These are phyloP conservation scores for Eremochloa ophiuroides DNA, from an alignment of 176 grass and related monocot species.

Conservation along the genomic window DNA sequence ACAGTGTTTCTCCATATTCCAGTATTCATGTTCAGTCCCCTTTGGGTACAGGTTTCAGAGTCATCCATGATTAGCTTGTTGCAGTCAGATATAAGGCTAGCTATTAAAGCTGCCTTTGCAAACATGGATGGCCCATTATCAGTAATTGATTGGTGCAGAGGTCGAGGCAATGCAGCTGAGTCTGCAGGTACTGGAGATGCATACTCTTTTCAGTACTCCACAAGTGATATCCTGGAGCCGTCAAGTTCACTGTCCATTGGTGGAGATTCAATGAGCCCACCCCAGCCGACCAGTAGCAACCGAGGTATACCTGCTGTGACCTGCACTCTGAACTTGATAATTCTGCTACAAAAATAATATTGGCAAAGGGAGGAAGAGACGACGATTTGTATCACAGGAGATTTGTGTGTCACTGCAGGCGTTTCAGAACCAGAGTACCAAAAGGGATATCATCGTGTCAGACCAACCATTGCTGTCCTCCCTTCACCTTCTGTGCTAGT, in stretches of 20 bases:
- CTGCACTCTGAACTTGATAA: slow-evolving; percentile 22
- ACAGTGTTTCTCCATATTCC: slow-evolving; percentile 8
- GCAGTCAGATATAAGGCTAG: slow-evolving; percentile 86
- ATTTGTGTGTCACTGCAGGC: slow-evolving; percentile 46
- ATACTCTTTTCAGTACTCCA: slow-evolving; percentile 64
- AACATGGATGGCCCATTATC: slow-evolving; percentile 91
- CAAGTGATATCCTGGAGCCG: slow-evolving; percentile 57
- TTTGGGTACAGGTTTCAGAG: slow-evolving; percentile 66
- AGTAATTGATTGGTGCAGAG: slow-evolving; percentile 92
- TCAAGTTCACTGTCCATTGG: slow-evolving; percentile 47
- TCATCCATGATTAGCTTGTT: slow-evolving; percentile 81
- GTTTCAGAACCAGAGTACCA: slow-evolving; percentile 69
- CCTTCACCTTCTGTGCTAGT: slow-evolving; percentile 87
- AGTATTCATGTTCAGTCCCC: slow-evolving; percentile 11
- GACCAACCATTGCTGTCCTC: slow-evolving; percentile 63
- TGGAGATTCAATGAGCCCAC: slow-evolving; percentile 72
- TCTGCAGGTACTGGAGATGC: slow-evolving; percentile 46
- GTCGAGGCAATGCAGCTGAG: slow-evolving; percentile 51
- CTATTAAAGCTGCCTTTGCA: slow-evolving; percentile 82
- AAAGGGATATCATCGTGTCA: slow-evolving; percentile 67
- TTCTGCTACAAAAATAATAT: slow-evolving; percentile 31
- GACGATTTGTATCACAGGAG: slow-evolving; percentile 46
- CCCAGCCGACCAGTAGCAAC: slow-evolving; percentile 45
- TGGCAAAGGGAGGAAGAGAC: slow-evolving; percentile 49
- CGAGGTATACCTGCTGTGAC: slow-evolving; percentile 50